Evolutionary conservation across 1,284 basidiomycete genomes (phyloP).

Genomic region (Meripilus lineatus): DNA sequence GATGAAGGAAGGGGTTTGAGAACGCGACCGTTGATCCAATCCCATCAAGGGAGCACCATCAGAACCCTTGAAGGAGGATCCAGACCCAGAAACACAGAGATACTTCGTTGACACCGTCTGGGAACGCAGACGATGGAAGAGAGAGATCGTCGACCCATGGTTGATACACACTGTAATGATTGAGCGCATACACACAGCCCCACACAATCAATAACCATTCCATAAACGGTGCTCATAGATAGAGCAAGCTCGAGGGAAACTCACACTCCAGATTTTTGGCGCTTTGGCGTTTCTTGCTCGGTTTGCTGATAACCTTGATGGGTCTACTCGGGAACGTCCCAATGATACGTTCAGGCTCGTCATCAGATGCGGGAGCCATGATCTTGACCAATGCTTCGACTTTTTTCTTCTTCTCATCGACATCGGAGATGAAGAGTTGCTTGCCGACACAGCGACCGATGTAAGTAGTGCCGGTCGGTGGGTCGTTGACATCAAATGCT

Average conservation of each 20-base stretch:
- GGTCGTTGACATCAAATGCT: conserved; percentile 76
- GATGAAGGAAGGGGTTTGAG: conserved; percentile 78
- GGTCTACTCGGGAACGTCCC: conserved; percentile 86
- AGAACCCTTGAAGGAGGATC: conserved; percentile 85
- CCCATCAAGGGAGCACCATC: conserved; percentile 84
- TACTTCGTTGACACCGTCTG: conserved; percentile 96
- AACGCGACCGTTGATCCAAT: conserved; percentile 66
- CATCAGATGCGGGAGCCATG: conserved; percentile 74
- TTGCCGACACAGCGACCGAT: conserved; percentile 88
- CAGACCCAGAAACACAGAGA: conserved; percentile 89
- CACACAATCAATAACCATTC: conserved; percentile 10
- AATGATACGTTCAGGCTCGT: conserved; percentile 76
- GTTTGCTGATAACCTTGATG: conserved; percentile 97
- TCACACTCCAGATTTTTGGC: conserved; percentile 89
- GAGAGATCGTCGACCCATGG: conserved; percentile 91
- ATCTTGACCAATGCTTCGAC: conserved; percentile 89
- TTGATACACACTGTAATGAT: conserved; percentile 76
- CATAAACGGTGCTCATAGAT: no score
- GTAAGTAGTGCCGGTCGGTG: conserved; percentile 74
- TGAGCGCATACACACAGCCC: no score
- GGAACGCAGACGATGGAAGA: conserved; percentile 92
- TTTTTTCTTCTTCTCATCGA: conserved; percentile 88
- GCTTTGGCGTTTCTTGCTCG: conserved; percentile 93
- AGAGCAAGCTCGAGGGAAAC: conserved; percentile 30
- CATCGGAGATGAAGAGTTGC: conserved; percentile 86